Evolutionary conservation across 495 filamentous ascomycete species (phyloP), one percentile per base, ranked within the genome.

Genomic region (Tuber indicum): DNA sequence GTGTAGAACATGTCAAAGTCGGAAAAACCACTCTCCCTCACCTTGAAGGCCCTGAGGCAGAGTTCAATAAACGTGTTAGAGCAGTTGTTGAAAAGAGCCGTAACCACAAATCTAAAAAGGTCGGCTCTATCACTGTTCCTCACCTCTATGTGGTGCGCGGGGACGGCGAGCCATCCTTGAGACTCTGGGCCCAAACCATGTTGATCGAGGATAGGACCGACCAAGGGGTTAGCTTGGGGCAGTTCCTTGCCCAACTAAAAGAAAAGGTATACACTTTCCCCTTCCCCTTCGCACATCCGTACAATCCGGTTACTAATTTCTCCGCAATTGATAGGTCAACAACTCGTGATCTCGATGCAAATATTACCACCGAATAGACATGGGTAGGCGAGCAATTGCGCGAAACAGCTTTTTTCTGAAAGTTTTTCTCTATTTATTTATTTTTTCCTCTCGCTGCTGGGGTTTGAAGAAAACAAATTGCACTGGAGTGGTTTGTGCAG

Each of bases 151-250:
- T 98, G 79, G 92, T 99, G 72, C 90, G 94, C 78, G 94, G 97
- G 84, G 96, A 98, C 81, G 96, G 96, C 45, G 96, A 99, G 86
- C 96, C 96, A 39, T 93, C 93, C 73, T 87, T 99, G 85, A 94
- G 94, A 84, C 86, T 99, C 77, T 99, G 96, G 96, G 96, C 96
- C 42, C 93, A 96, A 88, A 97, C 96, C 70, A 88, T 98, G 87
- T 86, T 98, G 84, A 91, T 99, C 72, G 96, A 99, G 86, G 96
- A 99, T 85, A 89, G 95, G 76, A 93, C 96, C 66, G 96, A 99
- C 83, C 93, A 97, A 86, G 91, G 94, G 36, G 90, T 94, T 84
- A 97, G 96, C 82, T 89, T 96, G 82, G 89, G 89, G 84, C 95
- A 98, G 86, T 99, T 93, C 91, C 92, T 99, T 89, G 93, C 93